Conservation (phyloP, 192 early-diverging fungal genomes). For the Podila verticillata region DNA sequence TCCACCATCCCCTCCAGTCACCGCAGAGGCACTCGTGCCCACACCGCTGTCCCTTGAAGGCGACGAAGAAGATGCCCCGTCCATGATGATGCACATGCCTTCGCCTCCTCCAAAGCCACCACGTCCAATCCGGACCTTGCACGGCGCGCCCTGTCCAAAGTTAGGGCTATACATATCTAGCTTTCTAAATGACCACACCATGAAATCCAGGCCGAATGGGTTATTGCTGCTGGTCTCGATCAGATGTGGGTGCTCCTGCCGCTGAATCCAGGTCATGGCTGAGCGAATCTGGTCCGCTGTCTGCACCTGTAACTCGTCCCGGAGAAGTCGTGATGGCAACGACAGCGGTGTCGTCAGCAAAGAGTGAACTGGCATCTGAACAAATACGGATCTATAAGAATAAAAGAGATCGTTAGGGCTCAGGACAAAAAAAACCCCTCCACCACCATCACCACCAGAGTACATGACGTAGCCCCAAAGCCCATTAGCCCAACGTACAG, state of each 20-base stretch:
- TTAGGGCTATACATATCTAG: conserved; percentile 36
- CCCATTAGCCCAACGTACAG: conserved; percentile 18
- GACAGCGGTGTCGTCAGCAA: conserved; percentile 46
- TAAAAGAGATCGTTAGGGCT: background rate
- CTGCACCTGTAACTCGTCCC: conserved; percentile 39
- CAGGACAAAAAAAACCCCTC: background rate
- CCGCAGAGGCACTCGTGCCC: background rate
- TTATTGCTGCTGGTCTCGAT: conserved; percentile 39
- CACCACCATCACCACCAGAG: too few relatives aligned
- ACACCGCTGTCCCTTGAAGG: background rate
- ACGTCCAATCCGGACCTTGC: conserved; percentile 36
- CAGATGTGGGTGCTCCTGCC: conserved; percentile 39
- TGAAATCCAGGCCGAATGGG: conserved; percentile 43
- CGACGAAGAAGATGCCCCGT: conserved; percentile 3
- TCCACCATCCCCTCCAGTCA: background rate
- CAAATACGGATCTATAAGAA: conserved; percentile 32
- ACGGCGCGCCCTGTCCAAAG: conserved; percentile 30
- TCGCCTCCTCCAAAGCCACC: conserved; percentile 49
- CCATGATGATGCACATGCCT: conserved; percentile 51
- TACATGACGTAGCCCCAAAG: background rate
- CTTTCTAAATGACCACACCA: conserved; percentile 50
- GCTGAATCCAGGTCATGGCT: conserved; percentile 38
- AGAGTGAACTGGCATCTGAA: conserved; percentile 50
- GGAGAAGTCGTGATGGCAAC: conserved; percentile 34
- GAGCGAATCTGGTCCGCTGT: conserved; percentile 40